Percentiles rank a stretch among this genome's conserved stretches.
Evolutionary conservation across 768 basidiomycete species (phyloP).

Genomic region (Panaeolus cyanescens): DNA sequence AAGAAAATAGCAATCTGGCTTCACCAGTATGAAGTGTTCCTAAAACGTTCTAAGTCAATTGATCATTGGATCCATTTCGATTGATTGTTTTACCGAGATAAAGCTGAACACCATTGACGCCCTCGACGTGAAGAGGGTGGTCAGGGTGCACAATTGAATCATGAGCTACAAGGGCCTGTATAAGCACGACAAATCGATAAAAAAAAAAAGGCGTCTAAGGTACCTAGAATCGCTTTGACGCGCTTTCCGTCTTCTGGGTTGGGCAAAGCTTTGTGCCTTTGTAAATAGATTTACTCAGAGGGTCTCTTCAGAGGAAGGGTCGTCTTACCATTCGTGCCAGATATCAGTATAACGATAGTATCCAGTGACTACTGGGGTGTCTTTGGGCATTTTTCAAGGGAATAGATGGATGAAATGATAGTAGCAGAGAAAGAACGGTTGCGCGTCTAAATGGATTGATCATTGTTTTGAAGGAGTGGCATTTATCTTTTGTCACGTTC

Average conservation of each 20-base stretch:
- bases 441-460: slow-evolving; percentile 22
- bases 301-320: neutral
- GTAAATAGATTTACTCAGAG: slow-evolving; percentile 8
- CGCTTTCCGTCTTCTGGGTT: slow-evolving; percentile 58
- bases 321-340: slow-evolving; percentile 73
- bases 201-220: neutral
- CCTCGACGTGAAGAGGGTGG: slow-evolving; percentile 69
- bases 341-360: slow-evolving; percentile 88
- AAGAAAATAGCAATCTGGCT: slow-evolving; percentile 79
- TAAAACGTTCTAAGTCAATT: slow-evolving; percentile 19
- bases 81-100: slow-evolving; percentile 56
- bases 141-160: slow-evolving; percentile 69
- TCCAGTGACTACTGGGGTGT: slow-evolving; percentile 55
- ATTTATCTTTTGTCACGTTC: neutral
- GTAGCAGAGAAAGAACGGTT: neutral
- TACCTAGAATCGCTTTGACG: slow-evolving; percentile 68
- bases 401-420: slow-evolving; percentile 8
- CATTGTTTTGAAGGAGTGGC: neutral
- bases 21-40: slow-evolving; percentile 74
- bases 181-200: neutral
- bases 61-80: neutral
- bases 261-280: slow-evolving; percentile 60
- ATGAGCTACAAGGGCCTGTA: slow-evolving; percentile 42
- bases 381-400: slow-evolving; percentile 17
- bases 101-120: slow-evolving; percentile 67